phyloP scores from a whole-genome alignment of 2,329 filamentous ascomycete species.

The Exophiala spinifera region DNA sequence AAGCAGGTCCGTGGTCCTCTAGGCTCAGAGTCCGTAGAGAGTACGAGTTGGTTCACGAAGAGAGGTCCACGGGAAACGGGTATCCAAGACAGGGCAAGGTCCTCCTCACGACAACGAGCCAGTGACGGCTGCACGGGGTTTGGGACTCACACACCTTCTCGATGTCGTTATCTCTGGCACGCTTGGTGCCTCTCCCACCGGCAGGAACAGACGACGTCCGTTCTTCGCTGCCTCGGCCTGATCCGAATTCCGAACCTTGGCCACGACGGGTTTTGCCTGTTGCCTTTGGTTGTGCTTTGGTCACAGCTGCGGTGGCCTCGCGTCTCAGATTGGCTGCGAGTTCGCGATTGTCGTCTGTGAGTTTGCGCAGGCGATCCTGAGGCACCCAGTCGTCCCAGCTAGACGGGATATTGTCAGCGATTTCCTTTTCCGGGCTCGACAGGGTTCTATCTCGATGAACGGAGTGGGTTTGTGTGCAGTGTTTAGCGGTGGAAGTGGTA shows the following conservation, averaged over 20 bases:
- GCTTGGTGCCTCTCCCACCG: conserved; percentile 45
- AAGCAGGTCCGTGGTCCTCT: too few relatives aligned
- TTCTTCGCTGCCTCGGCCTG: conserved; percentile 46
- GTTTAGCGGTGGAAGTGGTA: not conserved
- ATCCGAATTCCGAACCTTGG: conserved; percentile 41
- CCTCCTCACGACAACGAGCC: conserved; percentile 1
- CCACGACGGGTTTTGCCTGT: conserved; percentile 31
- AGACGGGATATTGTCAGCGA: conserved; percentile 17
- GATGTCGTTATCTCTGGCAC: conserved; percentile 46
- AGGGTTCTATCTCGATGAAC: not conserved
- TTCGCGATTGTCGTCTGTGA: conserved; percentile 91
- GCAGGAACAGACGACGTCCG: conserved; percentile 43
- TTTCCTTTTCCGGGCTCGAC: not conserved
- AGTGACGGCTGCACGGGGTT: not conserved
- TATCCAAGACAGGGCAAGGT: not conserved
- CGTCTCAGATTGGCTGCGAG: conserved; percentile 59
- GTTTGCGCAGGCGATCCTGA: conserved; percentile 87
- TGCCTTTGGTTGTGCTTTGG: conserved; percentile 26
- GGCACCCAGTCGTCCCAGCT: conserved; percentile 98
- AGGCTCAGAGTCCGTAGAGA: too few relatives aligned
- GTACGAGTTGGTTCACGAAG: too few relatives aligned
- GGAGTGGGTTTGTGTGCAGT: not conserved
- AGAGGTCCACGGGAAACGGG: too few relatives aligned
- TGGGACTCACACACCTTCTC: conserved; percentile 41
- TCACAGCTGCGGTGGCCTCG: conserved; percentile 34